These are phyloP conservation scores for Magnolia kwangsiensis DNA, from an alignment of 164 flowering plant genomes.

Conservation along the genomic window DNA sequence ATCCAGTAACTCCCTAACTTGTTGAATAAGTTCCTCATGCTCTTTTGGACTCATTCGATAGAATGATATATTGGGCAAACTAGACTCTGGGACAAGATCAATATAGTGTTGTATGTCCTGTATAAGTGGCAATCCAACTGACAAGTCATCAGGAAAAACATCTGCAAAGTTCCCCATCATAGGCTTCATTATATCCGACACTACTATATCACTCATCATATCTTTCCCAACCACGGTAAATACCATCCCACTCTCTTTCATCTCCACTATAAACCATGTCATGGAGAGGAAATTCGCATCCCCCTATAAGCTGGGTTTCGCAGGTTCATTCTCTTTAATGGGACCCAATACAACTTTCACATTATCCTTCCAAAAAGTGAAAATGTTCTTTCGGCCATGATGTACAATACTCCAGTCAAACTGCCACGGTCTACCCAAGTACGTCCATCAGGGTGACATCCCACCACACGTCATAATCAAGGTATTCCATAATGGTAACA, in stretches of 20 bases:
- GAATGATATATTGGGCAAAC: background rate
- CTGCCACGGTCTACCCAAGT: conserved; percentile 3
- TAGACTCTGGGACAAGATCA: conserved; percentile 6
- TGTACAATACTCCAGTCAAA: background rate
- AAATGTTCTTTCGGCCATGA: conserved; percentile 2
- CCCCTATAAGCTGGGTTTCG: background rate
- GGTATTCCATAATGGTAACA: no score
- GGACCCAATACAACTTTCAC: background rate
- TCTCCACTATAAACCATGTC: background rate
- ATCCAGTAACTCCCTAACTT: background rate
- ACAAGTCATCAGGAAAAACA: background rate
- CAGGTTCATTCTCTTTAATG: background rate
- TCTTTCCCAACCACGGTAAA: no score
- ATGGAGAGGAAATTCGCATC: background rate
- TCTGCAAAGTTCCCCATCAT: background rate
- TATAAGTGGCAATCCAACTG: conserved; percentile 7
- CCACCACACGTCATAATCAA: conserved; percentile 3
- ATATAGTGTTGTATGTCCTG: background rate
- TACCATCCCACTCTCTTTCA: background rate
- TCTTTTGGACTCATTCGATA: background rate
- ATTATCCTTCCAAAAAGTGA: background rate
- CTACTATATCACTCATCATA: background rate
- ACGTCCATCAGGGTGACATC: conserved; percentile 12
- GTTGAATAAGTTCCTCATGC: background rate
- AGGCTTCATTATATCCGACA: background rate